These are phyloP conservation scores for Petunia axillaris DNA, from an alignment of 257 asterid genomes.

Conservation along the genomic window DNA sequence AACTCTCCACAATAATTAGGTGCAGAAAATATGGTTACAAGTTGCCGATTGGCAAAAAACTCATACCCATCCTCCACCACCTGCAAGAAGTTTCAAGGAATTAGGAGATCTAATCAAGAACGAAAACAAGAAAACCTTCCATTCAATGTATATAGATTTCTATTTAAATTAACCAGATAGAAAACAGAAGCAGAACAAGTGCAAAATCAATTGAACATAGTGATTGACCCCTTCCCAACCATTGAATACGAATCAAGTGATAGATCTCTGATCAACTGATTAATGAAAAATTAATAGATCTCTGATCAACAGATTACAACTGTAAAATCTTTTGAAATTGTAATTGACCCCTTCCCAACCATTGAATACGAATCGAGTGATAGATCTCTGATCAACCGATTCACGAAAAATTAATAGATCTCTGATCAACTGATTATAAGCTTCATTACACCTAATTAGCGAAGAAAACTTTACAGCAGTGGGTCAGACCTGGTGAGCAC, in stretches of 20 bases:
- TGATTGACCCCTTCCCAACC: conserved; percentile 10
- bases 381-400: no score
- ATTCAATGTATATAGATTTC: not conserved
- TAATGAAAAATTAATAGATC: not conserved
- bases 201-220: not conserved
- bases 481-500: conserved; percentile 45
- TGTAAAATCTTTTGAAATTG: no score
- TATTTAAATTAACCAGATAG: not conserved
- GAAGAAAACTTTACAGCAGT: conserved; percentile 3
- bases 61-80: conserved; percentile 49
- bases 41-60: conserved; percentile 46
- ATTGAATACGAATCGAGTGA: no score
- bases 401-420: not conserved
- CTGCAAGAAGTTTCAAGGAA: conserved; percentile 25
- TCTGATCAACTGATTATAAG: not conserved
- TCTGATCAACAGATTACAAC: not conserved
- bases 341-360: no score
- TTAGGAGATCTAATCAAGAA: not conserved
- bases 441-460: not conserved
- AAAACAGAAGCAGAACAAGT: not conserved
- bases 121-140: not conserved
- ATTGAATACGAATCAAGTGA: not conserved
- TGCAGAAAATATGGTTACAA: conserved; percentile 45
- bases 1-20: conserved; percentile 48
- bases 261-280: no score